These are phyloP conservation scores for Pestalotiopsis sp. DNA, from an alignment of 2,329 filamentous ascomycete genomes.

Conservation along the genomic window DNA sequence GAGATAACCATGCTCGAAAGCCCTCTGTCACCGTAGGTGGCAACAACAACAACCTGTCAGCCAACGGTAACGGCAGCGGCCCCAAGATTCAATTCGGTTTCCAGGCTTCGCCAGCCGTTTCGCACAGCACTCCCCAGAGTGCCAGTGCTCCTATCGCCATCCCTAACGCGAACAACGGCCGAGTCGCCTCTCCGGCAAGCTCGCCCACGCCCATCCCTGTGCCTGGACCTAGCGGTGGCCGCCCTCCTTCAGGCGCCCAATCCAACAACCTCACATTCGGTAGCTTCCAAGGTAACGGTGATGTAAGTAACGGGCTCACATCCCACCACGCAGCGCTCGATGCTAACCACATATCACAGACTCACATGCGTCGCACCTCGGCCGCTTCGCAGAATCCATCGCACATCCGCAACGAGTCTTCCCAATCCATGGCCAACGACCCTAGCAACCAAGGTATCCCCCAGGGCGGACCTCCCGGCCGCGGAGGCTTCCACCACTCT, in stretches of 20 bases:
- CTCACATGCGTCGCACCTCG: constrained; percentile 68
- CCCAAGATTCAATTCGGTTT: constrained; percentile 80
- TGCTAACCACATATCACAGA: constrained; percentile 39
- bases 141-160: constrained; percentile 63
- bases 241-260: constrained; percentile 76
- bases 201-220: constrained; percentile 94
- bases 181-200: constrained; percentile 80
- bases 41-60: constrained; percentile 73
- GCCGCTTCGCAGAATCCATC: constrained; percentile 13
- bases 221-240: constrained; percentile 80
- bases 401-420: constrained; percentile 29
- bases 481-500: constrained; percentile 55
- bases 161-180: constrained; percentile 59
- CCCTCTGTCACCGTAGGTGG: constrained; percentile 90
- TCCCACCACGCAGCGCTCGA: constrained; percentile 26
- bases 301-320: constrained; percentile 59
- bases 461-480: constrained; percentile 48
- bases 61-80: constrained; percentile 67
- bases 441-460: constrained; percentile 65
- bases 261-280: constrained; percentile 78
- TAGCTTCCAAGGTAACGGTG: constrained; percentile 78
- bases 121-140: constrained; percentile 68
- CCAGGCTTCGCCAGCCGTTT: constrained; percentile 67
- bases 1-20: constrained; percentile 80
- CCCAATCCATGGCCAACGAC: constrained; percentile 81